These are phyloP conservation scores for Yamagishiella unicocca DNA, from an alignment of 139 green algal species.

Conservation along the genomic window DNA sequence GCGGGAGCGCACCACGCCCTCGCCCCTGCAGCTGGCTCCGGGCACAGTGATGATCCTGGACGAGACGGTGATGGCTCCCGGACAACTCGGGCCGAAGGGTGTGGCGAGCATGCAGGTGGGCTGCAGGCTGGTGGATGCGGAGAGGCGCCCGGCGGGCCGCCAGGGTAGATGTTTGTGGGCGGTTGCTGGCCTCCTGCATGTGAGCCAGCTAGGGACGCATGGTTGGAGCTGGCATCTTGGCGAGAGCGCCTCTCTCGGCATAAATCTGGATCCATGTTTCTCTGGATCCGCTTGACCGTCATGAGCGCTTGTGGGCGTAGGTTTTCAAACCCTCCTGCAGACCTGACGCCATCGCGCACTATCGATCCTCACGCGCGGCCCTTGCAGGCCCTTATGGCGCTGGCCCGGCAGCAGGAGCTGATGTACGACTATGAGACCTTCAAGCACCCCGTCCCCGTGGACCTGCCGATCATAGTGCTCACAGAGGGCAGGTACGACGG, in stretches of 20 bases:
- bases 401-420: slow-evolving; percentile 68
- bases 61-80: slow-evolving; percentile 73
- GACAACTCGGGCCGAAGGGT: slow-evolving; percentile 69
- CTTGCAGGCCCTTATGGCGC: slow-evolving; percentile 62
- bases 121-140: background rate
- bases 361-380: too few species aligned
- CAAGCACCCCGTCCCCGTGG: slow-evolving; percentile 66
- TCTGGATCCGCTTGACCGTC: too few species aligned
- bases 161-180: too few species aligned
- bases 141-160: too few species aligned
- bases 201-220: too few species aligned
- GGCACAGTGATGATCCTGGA: slow-evolving; percentile 80
- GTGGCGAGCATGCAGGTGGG: slow-evolving; percentile 70
- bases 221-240: too few species aligned
- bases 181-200: too few species aligned
- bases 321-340: too few species aligned
- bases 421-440: slow-evolving; percentile 83
- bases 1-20: slow-evolving; percentile 29
- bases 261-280: too few species aligned
- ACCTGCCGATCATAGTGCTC: slow-evolving; percentile 73
- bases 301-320: too few species aligned
- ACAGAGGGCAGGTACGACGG: slow-evolving; percentile 56
- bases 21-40: slow-evolving; percentile 72
- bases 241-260: too few species aligned
- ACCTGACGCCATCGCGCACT: too few species aligned